Evolutionary conservation across 1,284 basidiomycete genomes (phyloP).

Genomic region (Cutaneotrichosporon arboriforme): DNA sequence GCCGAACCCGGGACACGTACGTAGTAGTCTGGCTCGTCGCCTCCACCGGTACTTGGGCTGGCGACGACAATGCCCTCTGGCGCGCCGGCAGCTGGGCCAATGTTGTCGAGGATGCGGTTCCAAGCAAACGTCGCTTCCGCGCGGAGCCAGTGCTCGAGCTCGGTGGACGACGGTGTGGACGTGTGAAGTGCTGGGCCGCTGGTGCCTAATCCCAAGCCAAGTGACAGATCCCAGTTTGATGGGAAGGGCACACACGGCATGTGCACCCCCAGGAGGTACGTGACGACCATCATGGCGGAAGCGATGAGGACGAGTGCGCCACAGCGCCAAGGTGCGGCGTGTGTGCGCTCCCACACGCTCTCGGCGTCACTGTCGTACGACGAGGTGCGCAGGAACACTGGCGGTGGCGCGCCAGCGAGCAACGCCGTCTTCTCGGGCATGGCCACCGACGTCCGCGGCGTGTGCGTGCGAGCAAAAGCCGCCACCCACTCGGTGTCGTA

Average conservation of each 20-base stretch:
- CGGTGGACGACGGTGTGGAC: background rate
- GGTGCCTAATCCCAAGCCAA: too few relatives aligned
- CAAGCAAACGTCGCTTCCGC: conserved; percentile 19
- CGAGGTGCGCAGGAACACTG: background rate
- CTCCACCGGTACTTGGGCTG: conserved; percentile 37
- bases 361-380: background rate
- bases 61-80: conserved; percentile 49
- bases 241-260: too few relatives aligned
- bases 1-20: conserved; percentile 20
- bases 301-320: background rate
- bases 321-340: background rate
- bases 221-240: too few relatives aligned
- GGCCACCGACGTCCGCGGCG: background rate
- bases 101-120: conserved; percentile 33
- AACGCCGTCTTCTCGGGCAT: background rate
- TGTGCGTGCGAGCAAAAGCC: background rate
- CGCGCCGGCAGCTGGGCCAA: conserved; percentile 41
- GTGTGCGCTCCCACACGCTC: background rate
- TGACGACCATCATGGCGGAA: too few relatives aligned
- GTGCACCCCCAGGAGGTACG: too few relatives aligned
- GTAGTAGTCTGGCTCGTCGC: conserved; percentile 49
- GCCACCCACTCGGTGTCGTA: background rate
- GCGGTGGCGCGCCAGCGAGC: background rate
- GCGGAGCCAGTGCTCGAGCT: conserved; percentile 5
- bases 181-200: too few relatives aligned